Percentiles rank a stretch among this genome's conserved stretches.
Evolutionary conservation across 169 alveolate species (phyloP).

Genomic region (Plasmodium vivax): DNA sequence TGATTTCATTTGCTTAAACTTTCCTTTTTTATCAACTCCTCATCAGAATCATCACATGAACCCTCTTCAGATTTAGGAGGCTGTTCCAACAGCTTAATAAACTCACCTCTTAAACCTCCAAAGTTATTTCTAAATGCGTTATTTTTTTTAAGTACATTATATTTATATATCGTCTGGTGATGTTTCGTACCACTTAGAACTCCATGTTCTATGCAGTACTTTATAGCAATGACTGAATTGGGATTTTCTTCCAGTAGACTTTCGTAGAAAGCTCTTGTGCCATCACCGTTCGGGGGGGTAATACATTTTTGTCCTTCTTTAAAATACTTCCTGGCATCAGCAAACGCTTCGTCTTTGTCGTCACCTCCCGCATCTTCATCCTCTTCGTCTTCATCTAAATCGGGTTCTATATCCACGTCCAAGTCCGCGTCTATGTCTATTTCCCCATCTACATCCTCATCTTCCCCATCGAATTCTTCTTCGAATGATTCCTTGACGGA

Average conservation of each 20-base stretch:
- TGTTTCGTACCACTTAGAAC: slow-evolving; percentile 83
- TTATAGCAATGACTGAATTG: slow-evolving; percentile 89
- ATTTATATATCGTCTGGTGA: slow-evolving; percentile 51
- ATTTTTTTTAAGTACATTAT: slow-evolving; percentile 38
- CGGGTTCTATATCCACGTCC: background rate
- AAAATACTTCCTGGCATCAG: slow-evolving; percentile 83
- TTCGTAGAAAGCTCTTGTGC: slow-evolving; percentile 93
- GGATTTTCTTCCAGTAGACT: slow-evolving; percentile 91
- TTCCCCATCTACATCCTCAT: background rate
- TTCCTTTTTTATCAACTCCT: slow-evolving; percentile 44
- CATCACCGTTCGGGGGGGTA: slow-evolving; percentile 95
- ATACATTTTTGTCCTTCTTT: slow-evolving; percentile 90
- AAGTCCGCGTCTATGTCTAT: background rate
- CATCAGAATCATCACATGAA: slow-evolving; percentile 20
- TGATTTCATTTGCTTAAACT: slow-evolving; percentile 6
- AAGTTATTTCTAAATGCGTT: slow-evolving; percentile 68
- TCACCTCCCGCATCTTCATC: slow-evolving; percentile 17
- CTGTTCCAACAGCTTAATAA: slow-evolving; percentile 33
- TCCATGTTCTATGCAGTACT: slow-evolving; percentile 85
- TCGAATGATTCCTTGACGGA: slow-evolving; percentile 29
- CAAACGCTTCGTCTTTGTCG: slow-evolving; percentile 75
- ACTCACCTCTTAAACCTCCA: slow-evolving; percentile 43
- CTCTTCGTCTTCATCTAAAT: slow-evolving; percentile 63
- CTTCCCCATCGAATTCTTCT: background rate
- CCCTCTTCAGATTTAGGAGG: slow-evolving; percentile 3